Evolutionary conservation across 331 rosid genomes (phyloP), one percentile per base, ranked within the genome.

Genomic region (Malus hybrid): DNA sequence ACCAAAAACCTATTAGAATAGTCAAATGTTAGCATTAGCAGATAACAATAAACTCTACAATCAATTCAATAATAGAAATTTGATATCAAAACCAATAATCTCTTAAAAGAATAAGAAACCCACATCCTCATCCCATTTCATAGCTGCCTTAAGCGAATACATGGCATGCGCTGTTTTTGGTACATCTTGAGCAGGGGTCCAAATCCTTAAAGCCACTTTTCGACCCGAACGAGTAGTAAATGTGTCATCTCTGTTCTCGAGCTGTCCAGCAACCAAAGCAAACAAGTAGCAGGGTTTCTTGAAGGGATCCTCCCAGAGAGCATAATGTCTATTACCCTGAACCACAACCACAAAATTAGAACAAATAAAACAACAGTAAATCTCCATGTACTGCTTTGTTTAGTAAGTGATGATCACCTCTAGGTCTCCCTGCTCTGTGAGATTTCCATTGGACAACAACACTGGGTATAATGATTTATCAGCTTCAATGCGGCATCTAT

Each of bases 121-220:
- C 66, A 94, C 99, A 84, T 92, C 97, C 86, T 94, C 99, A 76
- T 94, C 99, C 99, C 97, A 94, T 83, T 94, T 90, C 99, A 94
- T 92, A 59, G 99, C 96, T 8, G 96, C 97, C 87, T 92, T 92
- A 46, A 94, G 84, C 7, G 97, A 83, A 86, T 92, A 89, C 99
- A 94, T 90, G 65, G 97, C 99, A 80, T 92, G 99, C 52, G 85
- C 92, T 72, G 99, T 94, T 90, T 90, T 94, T 69, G 97, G 89
- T 32, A 94, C 75, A 20, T 92, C 97, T 70, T 85, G 86, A 10
- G 91, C 88, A 59, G 99, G 97, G 69, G 97, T 94, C 99, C 99
- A 94, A 73, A 94, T 94, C 83, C 95, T 90, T 57, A 94, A 87
- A 63, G 92, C 84, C 73, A 94, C 96, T 76, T 86, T 86, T 77